A percentile compares a stretch with the other conserved stretches of the same genome.
phyloP scores from a whole-genome alignment of 257 asterid species.

The Verbascum thapsus region DNA sequence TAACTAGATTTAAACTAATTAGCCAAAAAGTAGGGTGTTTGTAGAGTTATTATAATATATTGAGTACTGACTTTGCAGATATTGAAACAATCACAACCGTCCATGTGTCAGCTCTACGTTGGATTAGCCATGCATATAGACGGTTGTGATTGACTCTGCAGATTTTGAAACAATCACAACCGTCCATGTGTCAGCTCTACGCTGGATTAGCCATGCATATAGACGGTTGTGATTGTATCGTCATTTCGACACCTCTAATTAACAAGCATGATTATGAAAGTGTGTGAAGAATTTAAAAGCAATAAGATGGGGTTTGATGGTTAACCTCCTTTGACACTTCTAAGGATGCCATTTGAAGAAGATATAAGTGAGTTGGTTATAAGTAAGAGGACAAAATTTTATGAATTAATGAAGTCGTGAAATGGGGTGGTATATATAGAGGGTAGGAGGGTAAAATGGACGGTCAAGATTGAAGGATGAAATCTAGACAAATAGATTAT shows the following conservation, averaged over 20 bases:
- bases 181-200: no score
- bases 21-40: no score
- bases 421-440: constrained; percentile 44
- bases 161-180: neutral
- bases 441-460: constrained; percentile 24
- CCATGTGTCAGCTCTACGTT: no score
- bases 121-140: neutral
- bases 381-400: neutral
- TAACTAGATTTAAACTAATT: no score
- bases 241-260: no score
- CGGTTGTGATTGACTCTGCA: no score
- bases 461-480: constrained; percentile 29
- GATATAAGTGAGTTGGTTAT: constrained; percentile 11
- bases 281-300: neutral
- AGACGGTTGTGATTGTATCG: constrained; percentile 1
- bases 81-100: neutral
- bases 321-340: constrained; percentile 59
- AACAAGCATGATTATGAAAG: neutral
- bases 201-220: neutral
- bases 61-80: no score
- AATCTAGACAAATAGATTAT: no score
- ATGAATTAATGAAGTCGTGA: constrained; percentile 21
- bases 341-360: constrained; percentile 58
- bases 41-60: no score
- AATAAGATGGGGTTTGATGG: neutral